Evolutionary conservation across 2,329 filamentous ascomycete species (phyloP), one percentile per base, ranked within the genome.

Genomic region (Fusarium algeriense): DNA sequence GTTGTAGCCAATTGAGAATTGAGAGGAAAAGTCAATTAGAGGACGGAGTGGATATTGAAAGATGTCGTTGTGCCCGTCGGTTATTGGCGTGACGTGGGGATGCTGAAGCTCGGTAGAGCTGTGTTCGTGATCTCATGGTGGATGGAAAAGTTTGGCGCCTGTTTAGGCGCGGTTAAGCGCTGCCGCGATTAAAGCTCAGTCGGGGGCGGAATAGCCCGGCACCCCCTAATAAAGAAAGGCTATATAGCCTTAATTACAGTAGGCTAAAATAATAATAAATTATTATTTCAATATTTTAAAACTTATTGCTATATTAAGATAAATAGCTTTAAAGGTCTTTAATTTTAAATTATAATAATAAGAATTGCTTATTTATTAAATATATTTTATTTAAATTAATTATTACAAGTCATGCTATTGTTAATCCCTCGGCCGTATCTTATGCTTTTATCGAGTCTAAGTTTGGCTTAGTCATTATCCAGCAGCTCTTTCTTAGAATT

Each of bases 51-150:
- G 72, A 71, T 70, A 73, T 69, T 57, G 46, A n/a, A 44, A 38
- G 38, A 32, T 50, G 48, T 64, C 52, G 67, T 61, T 60, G 50
- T 67, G 64, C 45, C 45, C 56, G 67, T 65, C 54, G 70, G 57
- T 45, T 53, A 63, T 70, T 45, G 59, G 59, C 52, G 55, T 65
- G 63, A 68, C 52, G 57, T 72, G 63, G 71, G 56, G 67, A 65
- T 67, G 54, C 65, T 55, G 56, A 61, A 70, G 63, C 73, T 71
- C 49, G 60, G 57, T 58, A 58, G 59, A 75, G 74, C 62, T 60
- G 69, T 64, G 64, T 75, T 76, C 45, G 74, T 76, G 74, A 76
- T 76, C 74, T 76, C 74, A 76, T 76, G 59, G 64, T 32, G 60
- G 60, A 54, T 44, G 59, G 52, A 73, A 76, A 75, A 66, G 45